Conservation (phyloP, 306 rosid genomes). For the Rubus parviflorus region DNA sequence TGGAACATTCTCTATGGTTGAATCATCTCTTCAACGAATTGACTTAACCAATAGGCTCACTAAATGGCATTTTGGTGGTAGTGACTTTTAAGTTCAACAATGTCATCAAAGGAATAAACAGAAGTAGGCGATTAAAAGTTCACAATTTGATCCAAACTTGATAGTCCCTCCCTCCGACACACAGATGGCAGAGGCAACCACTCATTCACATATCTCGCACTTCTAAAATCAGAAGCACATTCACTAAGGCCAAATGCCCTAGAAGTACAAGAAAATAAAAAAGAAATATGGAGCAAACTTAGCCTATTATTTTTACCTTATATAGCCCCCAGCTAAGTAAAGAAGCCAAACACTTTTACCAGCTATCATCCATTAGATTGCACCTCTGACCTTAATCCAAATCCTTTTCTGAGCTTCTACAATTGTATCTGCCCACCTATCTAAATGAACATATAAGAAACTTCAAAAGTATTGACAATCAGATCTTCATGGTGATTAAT, state of each 20-base stretch:
- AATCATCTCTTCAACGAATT: background rate
- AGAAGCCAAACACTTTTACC: background rate
- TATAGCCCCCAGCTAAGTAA: background rate
- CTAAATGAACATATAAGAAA: background rate
- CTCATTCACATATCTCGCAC: background rate
- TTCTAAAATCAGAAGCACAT: background rate
- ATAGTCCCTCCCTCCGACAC: background rate
- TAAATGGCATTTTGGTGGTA: background rate
- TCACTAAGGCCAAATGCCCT: background rate
- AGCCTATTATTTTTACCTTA: background rate
- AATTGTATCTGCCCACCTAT: background rate
- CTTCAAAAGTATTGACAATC: background rate
- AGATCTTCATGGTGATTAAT: background rate
- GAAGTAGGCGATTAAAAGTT: background rate
- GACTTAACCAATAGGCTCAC: background rate
- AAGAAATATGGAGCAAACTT: background rate
- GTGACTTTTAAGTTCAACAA: background rate
- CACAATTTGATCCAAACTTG: background rate
- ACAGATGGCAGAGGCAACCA: background rate
- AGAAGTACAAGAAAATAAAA: background rate
- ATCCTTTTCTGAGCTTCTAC: background rate
- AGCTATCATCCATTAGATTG: background rate
- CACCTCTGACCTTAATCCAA: background rate
- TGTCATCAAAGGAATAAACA: background rate
- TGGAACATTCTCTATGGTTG: background rate